A percentile compares a stretch with the other conserved stretches of the same genome.
Evolutionary conservation across 352 stramenopile species (phyloP).

Genomic region (Globisporangium paroecandrum): DNA sequence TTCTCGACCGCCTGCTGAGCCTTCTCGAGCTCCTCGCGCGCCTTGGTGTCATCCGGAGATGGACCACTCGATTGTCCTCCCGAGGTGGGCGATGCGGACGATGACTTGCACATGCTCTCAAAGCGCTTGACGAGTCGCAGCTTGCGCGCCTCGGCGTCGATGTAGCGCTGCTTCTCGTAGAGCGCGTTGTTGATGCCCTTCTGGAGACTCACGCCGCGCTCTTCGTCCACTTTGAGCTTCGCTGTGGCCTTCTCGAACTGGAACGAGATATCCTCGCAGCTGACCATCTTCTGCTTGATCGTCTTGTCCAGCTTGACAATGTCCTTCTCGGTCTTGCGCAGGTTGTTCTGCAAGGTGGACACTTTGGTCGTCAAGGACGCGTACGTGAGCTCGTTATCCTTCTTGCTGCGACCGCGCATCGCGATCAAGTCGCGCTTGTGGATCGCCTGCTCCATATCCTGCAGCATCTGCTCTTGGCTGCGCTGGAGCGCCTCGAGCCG

Average conservation of each 20-base stretch:
- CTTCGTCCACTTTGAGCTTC: constrained; percentile 80
- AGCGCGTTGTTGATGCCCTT: constrained; percentile 80
- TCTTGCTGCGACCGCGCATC: constrained; percentile 80
- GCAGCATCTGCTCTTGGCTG: constrained; percentile 91
- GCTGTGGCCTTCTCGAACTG: constrained; percentile 72
- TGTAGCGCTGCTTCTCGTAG: constrained; percentile 90
- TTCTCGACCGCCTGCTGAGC: constrained; percentile 38
- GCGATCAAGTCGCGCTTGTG: constrained; percentile 92
- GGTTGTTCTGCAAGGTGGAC: constrained; percentile 67
- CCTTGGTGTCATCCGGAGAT: constrained; percentile 46
- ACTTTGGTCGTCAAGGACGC: constrained; percentile 85
- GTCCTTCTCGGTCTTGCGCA: constrained; percentile 70
- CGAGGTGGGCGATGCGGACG: constrained; percentile 18
- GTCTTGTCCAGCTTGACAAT: constrained; percentile 55
- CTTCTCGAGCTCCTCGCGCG: constrained; percentile 49
- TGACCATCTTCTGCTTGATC: constrained; percentile 57
- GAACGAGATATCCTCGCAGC: constrained; percentile 64
- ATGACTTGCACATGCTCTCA: constrained; percentile 42
- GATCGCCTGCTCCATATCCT: constrained; percentile 94
- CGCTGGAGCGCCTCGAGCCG: constrained; percentile 88
- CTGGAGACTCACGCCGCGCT: constrained; percentile 63
- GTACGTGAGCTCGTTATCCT: constrained; percentile 81
- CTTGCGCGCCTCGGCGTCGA: constrained; percentile 70
- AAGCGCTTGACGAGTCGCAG: constrained; percentile 70
- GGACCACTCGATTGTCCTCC: constrained; percentile 10